phyloP scores from a whole-genome alignment of 2,329 filamentous ascomycete genomes.

The Colletotrichum sp. region DNA sequence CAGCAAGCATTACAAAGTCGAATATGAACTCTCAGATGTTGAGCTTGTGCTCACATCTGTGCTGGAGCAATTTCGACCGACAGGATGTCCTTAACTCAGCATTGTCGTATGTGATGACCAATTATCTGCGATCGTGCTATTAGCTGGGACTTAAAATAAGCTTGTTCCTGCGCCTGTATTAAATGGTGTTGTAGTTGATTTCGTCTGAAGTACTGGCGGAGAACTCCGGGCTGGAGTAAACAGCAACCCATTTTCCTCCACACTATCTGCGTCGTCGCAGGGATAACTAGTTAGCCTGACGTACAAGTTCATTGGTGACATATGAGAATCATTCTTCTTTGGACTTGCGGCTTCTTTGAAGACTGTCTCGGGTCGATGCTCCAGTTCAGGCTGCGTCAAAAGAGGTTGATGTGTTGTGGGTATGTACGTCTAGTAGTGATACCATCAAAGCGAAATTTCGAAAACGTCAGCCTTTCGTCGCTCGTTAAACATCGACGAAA shows the following conservation, averaged over 20 bases:
- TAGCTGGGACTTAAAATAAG: background rate
- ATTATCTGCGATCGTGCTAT: background rate
- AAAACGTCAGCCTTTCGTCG: background rate
- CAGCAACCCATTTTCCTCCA: background rate
- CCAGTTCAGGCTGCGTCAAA: background rate
- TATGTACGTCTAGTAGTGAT: background rate
- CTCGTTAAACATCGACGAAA: background rate
- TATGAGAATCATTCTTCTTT: background rate
- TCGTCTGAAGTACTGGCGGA: background rate
- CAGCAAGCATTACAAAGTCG: rapidly evolving
- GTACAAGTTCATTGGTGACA: background rate
- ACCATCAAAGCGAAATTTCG: background rate
- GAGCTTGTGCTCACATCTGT: background rate
- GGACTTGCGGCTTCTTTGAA: background rate
- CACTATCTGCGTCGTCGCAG: background rate
- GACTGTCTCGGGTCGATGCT: background rate
- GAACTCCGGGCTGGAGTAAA: background rate
- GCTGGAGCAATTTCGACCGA: background rate
- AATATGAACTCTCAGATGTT: background rate
- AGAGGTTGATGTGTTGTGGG: background rate
- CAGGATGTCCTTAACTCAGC: background rate
- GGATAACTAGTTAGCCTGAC: background rate
- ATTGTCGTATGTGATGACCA: background rate
- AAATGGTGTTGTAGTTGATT: background rate
- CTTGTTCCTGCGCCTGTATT: background rate